Evolutionary conservation across 257 asterid genomes (phyloP).

Genomic region (Nyctanthes arbortristis): DNA sequence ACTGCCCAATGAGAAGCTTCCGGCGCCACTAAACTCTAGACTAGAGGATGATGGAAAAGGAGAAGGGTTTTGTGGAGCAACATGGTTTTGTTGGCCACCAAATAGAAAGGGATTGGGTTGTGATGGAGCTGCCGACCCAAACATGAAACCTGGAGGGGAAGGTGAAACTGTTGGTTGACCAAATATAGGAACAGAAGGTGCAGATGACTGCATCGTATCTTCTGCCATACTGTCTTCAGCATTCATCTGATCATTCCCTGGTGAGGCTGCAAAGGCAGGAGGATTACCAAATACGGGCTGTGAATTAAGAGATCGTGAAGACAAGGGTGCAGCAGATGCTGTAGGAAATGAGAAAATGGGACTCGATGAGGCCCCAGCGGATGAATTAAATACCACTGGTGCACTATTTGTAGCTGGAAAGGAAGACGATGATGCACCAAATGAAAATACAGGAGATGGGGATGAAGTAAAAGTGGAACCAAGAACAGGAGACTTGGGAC

Average conservation of each 20-base stretch:
- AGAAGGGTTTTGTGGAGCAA: constrained; percentile 39
- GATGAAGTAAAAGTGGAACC: constrained; percentile 40
- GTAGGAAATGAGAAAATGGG: constrained; percentile 30
- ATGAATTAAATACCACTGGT: constrained; percentile 28
- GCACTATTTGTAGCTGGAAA: constrained; percentile 24
- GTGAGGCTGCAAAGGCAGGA: constrained; percentile 32
- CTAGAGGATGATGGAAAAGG: constrained; percentile 40
- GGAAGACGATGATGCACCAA: constrained; percentile 38
- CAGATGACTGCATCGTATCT: constrained; percentile 69
- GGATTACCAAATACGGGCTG: constrained; percentile 25
- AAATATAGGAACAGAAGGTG: constrained; percentile 35
- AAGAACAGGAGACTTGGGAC: constrained; percentile 35
- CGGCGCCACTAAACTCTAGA: constrained; percentile 39
- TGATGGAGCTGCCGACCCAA: constrained; percentile 45
- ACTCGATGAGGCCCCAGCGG: constrained; percentile 26
- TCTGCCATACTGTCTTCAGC: constrained; percentile 92
- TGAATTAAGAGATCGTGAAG: neutral
- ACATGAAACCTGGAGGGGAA: constrained; percentile 47
- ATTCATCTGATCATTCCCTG: constrained; percentile 61
- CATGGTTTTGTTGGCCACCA: constrained; percentile 60
- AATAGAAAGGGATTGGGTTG: constrained; percentile 53
- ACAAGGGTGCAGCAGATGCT: constrained; percentile 25
- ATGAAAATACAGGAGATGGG: constrained; percentile 40
- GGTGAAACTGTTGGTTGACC: constrained; percentile 51
- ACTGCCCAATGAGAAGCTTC: constrained; percentile 49